Evolutionary conservation across 768 basidiomycete genomes (phyloP), one percentile per base, ranked within the genome.

Genomic region (Nidula microcarpa): DNA sequence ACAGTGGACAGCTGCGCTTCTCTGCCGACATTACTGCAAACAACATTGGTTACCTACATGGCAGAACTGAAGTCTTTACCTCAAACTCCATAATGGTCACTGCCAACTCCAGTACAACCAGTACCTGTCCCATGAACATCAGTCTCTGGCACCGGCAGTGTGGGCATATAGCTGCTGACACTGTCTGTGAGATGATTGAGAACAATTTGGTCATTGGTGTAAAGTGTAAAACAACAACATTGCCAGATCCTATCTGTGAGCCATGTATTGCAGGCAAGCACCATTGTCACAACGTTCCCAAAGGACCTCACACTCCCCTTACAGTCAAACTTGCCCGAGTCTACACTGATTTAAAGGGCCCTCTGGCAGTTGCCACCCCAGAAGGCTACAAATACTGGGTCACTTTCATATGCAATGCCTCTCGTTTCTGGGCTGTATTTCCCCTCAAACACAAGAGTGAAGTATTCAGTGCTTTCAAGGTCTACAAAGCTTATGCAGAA

Each of bases 281-380:
- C 33, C 62, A 63, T 49, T 51, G 51, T 8, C 10, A 49, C 16
- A 41, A 41, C 6, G 16, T 41, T 41, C 5, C 39, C 39, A 41
- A 41, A 41, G 39, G 39, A 41, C 39, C 33, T 53, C 60, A 9
- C 60, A 60, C 47, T 54, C 39, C 57, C 14, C 13, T 39, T 1
- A 43, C 50, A 32, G 33, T 50, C 14, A 45, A 32, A 32, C 61
- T 69, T 5, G 57, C 58, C 4, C 59, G 57, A 3, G 57, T 73
- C 13, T 68, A 68, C 53, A 55, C 58, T 39, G 70, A 73, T 47
- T 32, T 72, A 1, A 53, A 64, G 9, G 69, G 71, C 17, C 70
- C 68, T 7, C 49, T 69, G 3, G 55, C 62, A 6, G 50, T 56
- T 5, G 35, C 49, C 33, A 57, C 51, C 4, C 53, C 30, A 8